phyloP scores from a whole-genome alignment of 2,329 filamentous ascomycete genomes.

The Fusarium nanum region DNA sequence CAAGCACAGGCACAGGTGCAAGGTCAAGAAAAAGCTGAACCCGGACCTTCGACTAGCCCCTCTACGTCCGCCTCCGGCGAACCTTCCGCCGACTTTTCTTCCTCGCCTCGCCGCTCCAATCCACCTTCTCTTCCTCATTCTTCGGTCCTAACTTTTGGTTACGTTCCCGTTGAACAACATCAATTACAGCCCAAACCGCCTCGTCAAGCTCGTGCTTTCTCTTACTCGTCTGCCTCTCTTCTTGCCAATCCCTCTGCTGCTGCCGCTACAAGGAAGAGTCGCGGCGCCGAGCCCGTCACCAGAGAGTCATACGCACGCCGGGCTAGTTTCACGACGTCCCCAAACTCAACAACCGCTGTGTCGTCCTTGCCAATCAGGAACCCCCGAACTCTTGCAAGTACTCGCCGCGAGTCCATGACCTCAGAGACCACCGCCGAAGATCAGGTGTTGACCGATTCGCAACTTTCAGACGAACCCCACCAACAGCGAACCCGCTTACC shows the following conservation, averaged over 20 bases:
- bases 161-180: slow-evolving; percentile 20
- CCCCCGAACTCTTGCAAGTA: slow-evolving; percentile 56
- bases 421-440: slow-evolving; percentile 58
- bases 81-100: slow-evolving; percentile 46
- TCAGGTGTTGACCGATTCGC: slow-evolving; percentile 51
- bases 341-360: slow-evolving; percentile 53
- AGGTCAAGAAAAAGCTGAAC: not conserved
- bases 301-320: slow-evolving; percentile 68
- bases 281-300: slow-evolving; percentile 69
- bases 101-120: slow-evolving; percentile 36
- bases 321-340: slow-evolving; percentile 70
- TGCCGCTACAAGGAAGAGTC: slow-evolving; percentile 63
- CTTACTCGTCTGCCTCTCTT: slow-evolving; percentile 47
- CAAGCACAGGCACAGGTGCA: slow-evolving; percentile 19
- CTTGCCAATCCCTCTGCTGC: slow-evolving; percentile 61
- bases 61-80: slow-evolving; percentile 45
- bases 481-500: slow-evolving; percentile 56
- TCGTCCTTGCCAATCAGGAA: slow-evolving; percentile 49
- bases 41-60: slow-evolving; percentile 40
- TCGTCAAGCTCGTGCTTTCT: slow-evolving; percentile 39
- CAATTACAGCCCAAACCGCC: slow-evolving; percentile 25
- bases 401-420: slow-evolving; percentile 57
- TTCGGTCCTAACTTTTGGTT: slow-evolving; percentile 26
- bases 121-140: slow-evolving; percentile 31
- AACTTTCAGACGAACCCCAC: slow-evolving; percentile 60